Base-by-base conservation (phyloP, 2,329 filamentous ascomycete species). In the Ophiostoma sp. region DNA sequence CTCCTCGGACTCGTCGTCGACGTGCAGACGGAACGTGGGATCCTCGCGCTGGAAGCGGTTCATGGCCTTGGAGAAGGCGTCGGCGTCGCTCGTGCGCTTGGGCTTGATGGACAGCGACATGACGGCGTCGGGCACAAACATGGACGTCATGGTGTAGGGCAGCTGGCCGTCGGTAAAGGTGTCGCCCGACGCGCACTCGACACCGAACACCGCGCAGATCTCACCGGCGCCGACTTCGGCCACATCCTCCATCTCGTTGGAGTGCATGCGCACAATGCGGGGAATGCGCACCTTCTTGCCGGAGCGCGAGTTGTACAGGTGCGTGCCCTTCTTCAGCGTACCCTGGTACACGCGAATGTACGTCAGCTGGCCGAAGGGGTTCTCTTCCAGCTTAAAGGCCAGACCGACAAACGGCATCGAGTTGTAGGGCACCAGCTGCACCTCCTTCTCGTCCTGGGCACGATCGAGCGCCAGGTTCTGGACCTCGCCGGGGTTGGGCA, bases 271-370 rank as follows among this genome's bases (percentile, higher is more conserved):
- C 71, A 99, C 95, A 75, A 99, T 98, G 76, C 94, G 91, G 27
- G 95, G 95, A 69, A 99, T 89, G 80, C 96, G 93, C 77, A 99
- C 90, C 83, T 94, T 97, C 85, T 97, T 97, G 79, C 94, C 91
- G 72, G 87, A 96, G 74, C 93, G 89, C 8, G 93, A 93, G 79
- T 98, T 99, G 85, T 89, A 97, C 68, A 99, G 88, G 77, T 93
- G 92, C 76, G 89, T 85, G 65, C 93, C 92, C 84, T 97, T 98
- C 77, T 84, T 89, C 70, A 99, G 82, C 36, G 89, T 89, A 73
- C 95, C 95, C 80, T 99, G 95, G 81, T 99, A 99, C 69, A 99
- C 95, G 74, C 95, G 92, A 72, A 99, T 96, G 78, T 99, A 99
- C 67, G 95, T 99, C 76, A 99, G 86, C 79, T 99, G 95, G 60